Conservation (phyloP, 805 yeast genomes). For the Torulaspora microellipsoides region DNA sequence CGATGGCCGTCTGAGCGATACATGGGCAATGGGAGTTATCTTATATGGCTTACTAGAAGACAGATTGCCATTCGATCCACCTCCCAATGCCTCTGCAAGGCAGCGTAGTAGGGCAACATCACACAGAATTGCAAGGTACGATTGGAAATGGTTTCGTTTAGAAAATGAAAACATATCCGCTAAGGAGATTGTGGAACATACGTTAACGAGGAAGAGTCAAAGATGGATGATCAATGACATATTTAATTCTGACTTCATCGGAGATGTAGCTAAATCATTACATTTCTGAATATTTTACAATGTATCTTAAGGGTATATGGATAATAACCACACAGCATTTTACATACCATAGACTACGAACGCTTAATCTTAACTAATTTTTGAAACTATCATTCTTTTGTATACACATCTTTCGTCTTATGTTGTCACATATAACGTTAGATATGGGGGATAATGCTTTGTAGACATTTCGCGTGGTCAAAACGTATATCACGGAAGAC, state of each 20-base stretch:
- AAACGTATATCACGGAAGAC: no score
- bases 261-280: conserved; percentile 8
- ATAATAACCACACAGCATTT: neutral
- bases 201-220: conserved; percentile 29
- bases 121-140: conserved; percentile 86
- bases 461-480: no score
- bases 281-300: conserved; percentile 2
- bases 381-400: no score
- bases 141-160: conserved; percentile 76
- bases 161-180: conserved; percentile 34
- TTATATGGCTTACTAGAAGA: conserved; percentile 80
- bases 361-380: no score
- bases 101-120: conserved; percentile 47
- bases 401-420: no score
- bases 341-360: neutral
- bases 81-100: conserved; percentile 47
- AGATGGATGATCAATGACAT: conserved; percentile 29
- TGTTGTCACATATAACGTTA: no score
- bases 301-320: neutral
- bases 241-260: conserved; percentile 22
- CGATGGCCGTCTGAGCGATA: conserved; percentile 85
- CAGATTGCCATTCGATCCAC: conserved; percentile 86
- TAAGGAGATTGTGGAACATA: conserved; percentile 29
- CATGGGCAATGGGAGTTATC: conserved; percentile 96
- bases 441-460: no score